Evolutionary conservation across 371 early-diverging fungal genomes (phyloP), one percentile per base, ranked within the genome.

Genomic region (Phascolomyces articulosus): DNA sequence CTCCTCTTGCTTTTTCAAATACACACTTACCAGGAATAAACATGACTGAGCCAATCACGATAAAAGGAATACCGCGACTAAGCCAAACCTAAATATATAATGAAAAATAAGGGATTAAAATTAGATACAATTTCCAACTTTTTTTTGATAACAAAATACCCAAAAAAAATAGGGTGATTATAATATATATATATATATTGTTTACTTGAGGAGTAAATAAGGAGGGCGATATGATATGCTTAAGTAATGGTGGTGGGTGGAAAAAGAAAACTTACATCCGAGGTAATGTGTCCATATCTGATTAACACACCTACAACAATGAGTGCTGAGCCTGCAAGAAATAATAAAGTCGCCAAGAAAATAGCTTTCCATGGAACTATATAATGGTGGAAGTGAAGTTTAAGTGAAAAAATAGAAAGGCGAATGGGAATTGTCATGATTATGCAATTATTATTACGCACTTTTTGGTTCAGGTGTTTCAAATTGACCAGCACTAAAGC

Each of bases 351-450:
- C 4, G 89, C 87, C n/a, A 89, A 67, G 13, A 72, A 65, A 58
- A 89, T 89, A 4, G 89, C 87, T 51, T 80, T 89, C 87, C 87
- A 87, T 55, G 89, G 89, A 69, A 86, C 87, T 86, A 60, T 8
- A 53, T 34, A 34, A 9, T 9, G 11, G 11, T 34, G 11, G 11
- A 34, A 34, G 2, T 6, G 6, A 11, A 34, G 34, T 34, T 9
- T 9, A 9, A 34, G 11, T 34, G 6, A 34, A 20, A 0, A 29
- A 29, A 47, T 9, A 23, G 21, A 55, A 28, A 21, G 15, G 18
- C 18, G 21, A 7, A 21, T 34, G 40, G 11, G n/a, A 18, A 26
- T 57, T 47, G 0, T 16, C 6, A 54, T 40, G 26, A n/a, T 63
- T 67, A 20, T 47, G n/a, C 47, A 20, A 0, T 47, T 47, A 34